Evolutionary conservation across 148 eudicot genomes (phyloP), one percentile per base, ranked within the genome.

Genomic region (Beta vulgaris): DNA sequence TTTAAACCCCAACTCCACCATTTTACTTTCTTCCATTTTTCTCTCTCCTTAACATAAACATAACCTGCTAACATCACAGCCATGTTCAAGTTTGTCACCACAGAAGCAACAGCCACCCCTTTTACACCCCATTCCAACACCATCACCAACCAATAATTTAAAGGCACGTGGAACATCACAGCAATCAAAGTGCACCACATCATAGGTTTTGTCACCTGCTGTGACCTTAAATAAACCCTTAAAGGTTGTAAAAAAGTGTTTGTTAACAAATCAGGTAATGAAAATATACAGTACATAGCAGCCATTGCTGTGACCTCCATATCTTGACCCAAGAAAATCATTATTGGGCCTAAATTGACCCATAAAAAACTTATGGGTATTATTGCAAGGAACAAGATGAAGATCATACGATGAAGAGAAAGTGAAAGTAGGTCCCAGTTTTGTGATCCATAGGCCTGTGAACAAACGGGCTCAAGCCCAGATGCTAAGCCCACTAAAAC

Each of bases 391-490:
- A 92, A 46, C 0, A 96, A 83, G 72, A 96, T 92, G 72, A 91
- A 76, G 82, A 92, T 82, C 98, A 92, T 96, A 4, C 91, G 91
- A 15, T 77, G 86, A 46, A 96, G 88, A 2, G 98, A 89, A 65
- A 86, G 77, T 0, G 86, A 77, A 23, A 92, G 89, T 0, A 91
- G 81, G 39, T 86, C 87, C 82, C 83, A 92, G 78, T 88, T 88
- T 49, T 85, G 87, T 76, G 78, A 78, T 0, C 98, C 99, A 57
- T 73, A 87, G 36, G 98, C 91, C 68, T 91, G 98, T 46, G 94
- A 86, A 75, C 97, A 96, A 0, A 96, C 88, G 1, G 99, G 94
- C 53, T 96, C 99, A 5, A 96, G 91, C 0, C 98, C 99, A 0
- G 98, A 86, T 1, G 98, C 91, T 21, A 96, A 73, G 10, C 99